Evolutionary conservation across 179 eudicot genomes (phyloP).

Genomic region (Silene coronaria): DNA sequence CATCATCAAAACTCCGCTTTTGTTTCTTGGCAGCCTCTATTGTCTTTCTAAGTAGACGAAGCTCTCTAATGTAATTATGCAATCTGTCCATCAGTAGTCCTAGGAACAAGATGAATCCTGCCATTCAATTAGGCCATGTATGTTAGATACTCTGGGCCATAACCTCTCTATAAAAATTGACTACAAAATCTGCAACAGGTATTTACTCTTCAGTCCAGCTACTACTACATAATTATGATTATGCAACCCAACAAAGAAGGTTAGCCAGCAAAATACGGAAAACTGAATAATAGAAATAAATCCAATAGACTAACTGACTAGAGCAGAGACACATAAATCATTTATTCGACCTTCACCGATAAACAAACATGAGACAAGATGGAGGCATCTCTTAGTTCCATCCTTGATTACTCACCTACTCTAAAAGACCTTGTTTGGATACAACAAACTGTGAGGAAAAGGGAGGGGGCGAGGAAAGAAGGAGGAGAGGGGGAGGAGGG

Average conservation of each 20-base stretch:
- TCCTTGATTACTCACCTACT: no score
- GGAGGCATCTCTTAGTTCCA: not conserved
- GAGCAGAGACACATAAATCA: not conserved
- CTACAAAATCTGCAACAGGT: not conserved
- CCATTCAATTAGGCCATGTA: conserved; percentile 7
- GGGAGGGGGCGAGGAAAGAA: no score
- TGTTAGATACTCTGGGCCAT: not conserved
- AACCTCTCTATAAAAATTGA: not conserved
- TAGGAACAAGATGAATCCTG: conserved; percentile 47
- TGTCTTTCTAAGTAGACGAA: conserved; percentile 37
- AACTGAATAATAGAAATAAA: not conserved
- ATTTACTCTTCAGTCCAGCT: no score
- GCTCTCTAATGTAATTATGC: conserved; percentile 44
- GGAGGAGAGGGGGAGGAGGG: no score
- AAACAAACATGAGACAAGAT: not conserved
- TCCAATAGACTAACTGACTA: not conserved
- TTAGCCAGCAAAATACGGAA: not conserved
- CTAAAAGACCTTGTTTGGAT: no score
- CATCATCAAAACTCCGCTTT: conserved; percentile 34
- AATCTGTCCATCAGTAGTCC: conserved; percentile 43
- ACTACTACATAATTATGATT: not conserved
- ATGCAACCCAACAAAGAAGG: not conserved
- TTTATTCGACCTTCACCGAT: not conserved
- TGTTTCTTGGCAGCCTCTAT: conserved; percentile 45
- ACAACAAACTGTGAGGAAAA: no score